Evolutionary conservation across 83 land plant genomes (phyloP).

Genomic region (Picea mariana): DNA sequence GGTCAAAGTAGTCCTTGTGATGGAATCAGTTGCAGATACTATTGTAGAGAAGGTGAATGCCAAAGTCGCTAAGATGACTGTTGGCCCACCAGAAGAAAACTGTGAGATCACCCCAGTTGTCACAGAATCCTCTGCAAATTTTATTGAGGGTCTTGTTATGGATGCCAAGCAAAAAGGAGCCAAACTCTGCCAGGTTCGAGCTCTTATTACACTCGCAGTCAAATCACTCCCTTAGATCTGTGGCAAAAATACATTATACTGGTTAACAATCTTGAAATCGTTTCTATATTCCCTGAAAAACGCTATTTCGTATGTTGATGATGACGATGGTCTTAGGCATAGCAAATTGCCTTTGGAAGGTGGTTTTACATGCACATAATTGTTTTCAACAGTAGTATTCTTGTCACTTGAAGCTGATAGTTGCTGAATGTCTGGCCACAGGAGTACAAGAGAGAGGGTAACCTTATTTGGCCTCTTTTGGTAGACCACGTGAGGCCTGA

Average conservation of each 20-base stretch:
- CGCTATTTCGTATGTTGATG: too few species aligned
- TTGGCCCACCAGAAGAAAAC: too few species aligned
- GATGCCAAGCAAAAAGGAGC: constrained; percentile 85
- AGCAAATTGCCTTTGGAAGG: too few species aligned
- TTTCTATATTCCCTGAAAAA: too few species aligned
- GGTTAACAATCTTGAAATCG: too few species aligned
- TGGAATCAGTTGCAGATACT: too few species aligned
- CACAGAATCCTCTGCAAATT: constrained; percentile 82
- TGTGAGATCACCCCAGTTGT: constrained; percentile 59
- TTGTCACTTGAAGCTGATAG: neutral
- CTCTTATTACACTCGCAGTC: neutral
- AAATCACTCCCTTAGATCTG: neutral
- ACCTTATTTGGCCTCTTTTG: neutral
- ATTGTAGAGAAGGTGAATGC: too few species aligned
- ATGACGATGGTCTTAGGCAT: too few species aligned
- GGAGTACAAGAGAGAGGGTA: constrained; percentile 80
- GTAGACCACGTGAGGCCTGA: too few species aligned
- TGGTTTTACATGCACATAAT: neutral
- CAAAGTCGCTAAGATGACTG: too few species aligned
- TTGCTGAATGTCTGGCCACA: neutral
- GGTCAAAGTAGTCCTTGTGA: too few species aligned
- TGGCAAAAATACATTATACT: neutral
- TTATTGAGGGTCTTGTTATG: constrained; percentile 7
- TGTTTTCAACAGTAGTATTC: neutral
- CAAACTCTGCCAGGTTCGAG: constrained; percentile 59